These are phyloP conservation scores for Parastagonospora nodorum DNA, from an alignment of 2,329 filamentous ascomycete species.

Conservation along the genomic window DNA sequence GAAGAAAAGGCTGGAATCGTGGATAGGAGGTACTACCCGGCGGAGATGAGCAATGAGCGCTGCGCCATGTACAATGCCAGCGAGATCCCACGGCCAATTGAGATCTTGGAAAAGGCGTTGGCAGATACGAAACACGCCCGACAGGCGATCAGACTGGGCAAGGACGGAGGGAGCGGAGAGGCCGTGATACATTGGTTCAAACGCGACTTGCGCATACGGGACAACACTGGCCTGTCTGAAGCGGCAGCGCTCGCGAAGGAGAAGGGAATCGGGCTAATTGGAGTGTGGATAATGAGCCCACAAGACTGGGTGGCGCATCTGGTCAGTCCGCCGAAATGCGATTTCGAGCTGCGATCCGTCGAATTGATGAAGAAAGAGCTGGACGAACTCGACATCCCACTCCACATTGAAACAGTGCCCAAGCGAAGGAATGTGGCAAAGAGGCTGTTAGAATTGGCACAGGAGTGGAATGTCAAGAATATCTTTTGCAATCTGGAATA, in stretches of 20 bases:
- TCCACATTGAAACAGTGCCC: conserved; percentile 74
- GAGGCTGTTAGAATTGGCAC: conserved; percentile 68
- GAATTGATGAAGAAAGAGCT: conserved; percentile 69
- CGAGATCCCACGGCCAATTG: conserved; percentile 73
- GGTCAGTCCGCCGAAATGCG: conserved; percentile 72
- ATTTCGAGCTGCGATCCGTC: conserved; percentile 79
- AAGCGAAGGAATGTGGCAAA: conserved; percentile 66
- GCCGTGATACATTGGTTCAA: conserved; percentile 92
- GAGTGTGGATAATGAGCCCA: conserved; percentile 79
- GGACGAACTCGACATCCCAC: conserved; percentile 72
- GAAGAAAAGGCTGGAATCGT: conserved; percentile 49
- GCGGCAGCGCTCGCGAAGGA: conserved; percentile 71
- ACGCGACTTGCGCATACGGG: conserved; percentile 72
- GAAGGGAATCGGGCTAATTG: conserved; percentile 72
- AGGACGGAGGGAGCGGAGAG: conserved; percentile 51
- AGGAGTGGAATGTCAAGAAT: conserved; percentile 74
- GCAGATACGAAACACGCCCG: conserved; percentile 63
- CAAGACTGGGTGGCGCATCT: conserved; percentile 85
- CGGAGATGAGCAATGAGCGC: conserved; percentile 82
- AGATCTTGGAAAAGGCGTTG: conserved; percentile 66
- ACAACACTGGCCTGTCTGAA: conserved; percentile 73
- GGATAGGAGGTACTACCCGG: conserved; percentile 73
- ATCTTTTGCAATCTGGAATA: conserved; percentile 87
- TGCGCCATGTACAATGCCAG: conserved; percentile 75
- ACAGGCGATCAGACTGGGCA: conserved; percentile 49